Evolutionary conservation across 1,139 yeast genomes (phyloP).

Genomic region (Blastobotrys elegans): DNA sequence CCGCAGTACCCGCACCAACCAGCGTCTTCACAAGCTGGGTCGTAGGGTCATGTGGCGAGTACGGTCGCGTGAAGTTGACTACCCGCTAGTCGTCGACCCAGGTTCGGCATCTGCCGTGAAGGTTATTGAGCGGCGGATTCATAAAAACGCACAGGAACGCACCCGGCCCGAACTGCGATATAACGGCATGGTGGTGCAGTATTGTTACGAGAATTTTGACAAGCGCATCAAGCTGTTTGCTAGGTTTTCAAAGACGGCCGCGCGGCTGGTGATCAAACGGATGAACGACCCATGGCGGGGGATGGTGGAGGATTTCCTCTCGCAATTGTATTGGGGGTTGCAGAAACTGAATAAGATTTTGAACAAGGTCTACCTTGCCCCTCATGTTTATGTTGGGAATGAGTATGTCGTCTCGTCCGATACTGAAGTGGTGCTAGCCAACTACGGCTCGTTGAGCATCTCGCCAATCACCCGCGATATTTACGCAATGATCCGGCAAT

Average conservation of each 20-base stretch:
- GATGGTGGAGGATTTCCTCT: background rate
- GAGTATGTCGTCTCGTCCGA: background rate
- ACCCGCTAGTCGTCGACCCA: background rate
- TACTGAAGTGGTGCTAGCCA: background rate
- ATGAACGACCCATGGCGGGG: background rate
- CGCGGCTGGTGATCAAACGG: background rate
- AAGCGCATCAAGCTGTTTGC: background rate
- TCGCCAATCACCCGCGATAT: background rate
- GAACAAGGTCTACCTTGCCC: background rate
- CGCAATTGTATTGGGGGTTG: background rate
- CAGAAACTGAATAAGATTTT: background rate
- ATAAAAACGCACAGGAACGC: background rate
- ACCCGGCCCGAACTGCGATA: background rate
- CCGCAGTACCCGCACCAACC: background rate
- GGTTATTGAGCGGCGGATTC: background rate
- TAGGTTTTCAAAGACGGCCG: background rate
- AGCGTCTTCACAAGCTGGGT: background rate
- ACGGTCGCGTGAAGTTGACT: background rate
- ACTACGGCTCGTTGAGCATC: background rate
- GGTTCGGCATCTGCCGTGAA: background rate
- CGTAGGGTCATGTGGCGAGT: background rate
- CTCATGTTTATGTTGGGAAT: background rate
- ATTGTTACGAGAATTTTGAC: background rate
- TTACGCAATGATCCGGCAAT: background rate
- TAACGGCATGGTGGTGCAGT: background rate